Percentiles rank a stretch among this genome's conserved stretches.
Evolutionary conservation across 257 asterid genomes (phyloP).

Genomic region (Solanum pennellii): DNA sequence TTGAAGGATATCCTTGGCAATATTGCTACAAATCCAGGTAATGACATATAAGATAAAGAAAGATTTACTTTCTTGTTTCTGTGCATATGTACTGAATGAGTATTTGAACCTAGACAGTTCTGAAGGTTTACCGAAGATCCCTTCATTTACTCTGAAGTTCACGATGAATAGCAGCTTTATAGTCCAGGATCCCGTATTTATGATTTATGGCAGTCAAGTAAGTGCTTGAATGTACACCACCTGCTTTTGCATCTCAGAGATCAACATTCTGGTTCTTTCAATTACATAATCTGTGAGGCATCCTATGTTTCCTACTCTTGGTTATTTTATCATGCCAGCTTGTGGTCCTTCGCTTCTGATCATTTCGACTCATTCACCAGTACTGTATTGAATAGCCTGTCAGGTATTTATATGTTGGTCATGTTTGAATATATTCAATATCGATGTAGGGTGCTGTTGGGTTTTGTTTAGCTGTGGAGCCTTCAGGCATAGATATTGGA

Average conservation of each 20-base stretch:
- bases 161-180: slow-evolving; percentile 48
- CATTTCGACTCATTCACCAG: background rate
- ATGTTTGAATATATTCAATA: slow-evolving; percentile 5
- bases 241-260: background rate
- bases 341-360: background rate
- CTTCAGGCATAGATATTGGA: slow-evolving; percentile 41
- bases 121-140: slow-evolving; percentile 37
- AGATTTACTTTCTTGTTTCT: background rate
- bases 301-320: background rate
- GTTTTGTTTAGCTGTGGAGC: slow-evolving; percentile 75
- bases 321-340: background rate
- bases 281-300: background rate
- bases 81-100: background rate
- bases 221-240: slow-evolving; percentile 6
- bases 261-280: background rate
- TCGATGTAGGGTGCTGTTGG: slow-evolving; percentile 75
- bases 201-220: slow-evolving; percentile 64
- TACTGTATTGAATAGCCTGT: background rate
- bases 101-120: slow-evolving; percentile 37
- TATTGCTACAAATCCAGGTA: slow-evolving; percentile 84
- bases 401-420: background rate
- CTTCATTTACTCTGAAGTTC: slow-evolving; percentile 64
- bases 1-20: slow-evolving; percentile 75
- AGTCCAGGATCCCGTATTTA: slow-evolving; percentile 54
- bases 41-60: background rate